Evolutionary conservation across 345 rosid genomes (phyloP).

Genomic region (Streptanthus diversifolius): DNA sequence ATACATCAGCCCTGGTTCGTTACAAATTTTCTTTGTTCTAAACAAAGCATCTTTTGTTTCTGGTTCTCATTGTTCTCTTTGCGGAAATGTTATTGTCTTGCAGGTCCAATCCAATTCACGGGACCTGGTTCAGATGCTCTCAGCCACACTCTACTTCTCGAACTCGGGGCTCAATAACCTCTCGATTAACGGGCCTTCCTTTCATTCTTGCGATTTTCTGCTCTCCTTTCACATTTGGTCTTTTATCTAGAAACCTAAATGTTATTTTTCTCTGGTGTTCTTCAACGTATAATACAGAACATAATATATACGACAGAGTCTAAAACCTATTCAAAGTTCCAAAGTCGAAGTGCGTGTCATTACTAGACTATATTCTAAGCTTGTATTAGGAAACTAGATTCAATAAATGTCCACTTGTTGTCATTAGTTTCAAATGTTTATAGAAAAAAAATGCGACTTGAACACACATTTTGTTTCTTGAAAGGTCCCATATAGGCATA

Average conservation of each 20-base stretch:
- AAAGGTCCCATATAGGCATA: too few relatives aligned
- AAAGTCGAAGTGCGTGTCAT: background rate
- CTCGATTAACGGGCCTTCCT: background rate
- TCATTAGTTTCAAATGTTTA: background rate
- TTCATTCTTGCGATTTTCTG: background rate
- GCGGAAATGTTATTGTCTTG: background rate
- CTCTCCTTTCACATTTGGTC: background rate
- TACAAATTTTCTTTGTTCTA: background rate
- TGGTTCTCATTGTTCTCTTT: background rate
- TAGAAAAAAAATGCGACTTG: background rate
- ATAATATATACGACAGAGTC: background rate
- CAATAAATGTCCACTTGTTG: background rate
- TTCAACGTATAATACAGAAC: background rate
- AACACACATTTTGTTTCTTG: background rate
- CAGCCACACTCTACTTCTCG: conserved; percentile 74
- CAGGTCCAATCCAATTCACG: conserved; percentile 95
- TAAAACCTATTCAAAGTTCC: background rate
- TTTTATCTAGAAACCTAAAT: background rate
- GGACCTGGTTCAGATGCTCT: conserved; percentile 68
- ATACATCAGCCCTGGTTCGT: conserved; percentile 90
- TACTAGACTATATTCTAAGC: background rate
- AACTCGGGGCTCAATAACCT: conserved; percentile 56
- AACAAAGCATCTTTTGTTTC: background rate
- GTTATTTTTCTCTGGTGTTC: background rate
- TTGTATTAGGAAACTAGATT: background rate